Conservation (phyloP, 169 alveolate genomes). For the Cryptosporidium viatorum region DNA sequence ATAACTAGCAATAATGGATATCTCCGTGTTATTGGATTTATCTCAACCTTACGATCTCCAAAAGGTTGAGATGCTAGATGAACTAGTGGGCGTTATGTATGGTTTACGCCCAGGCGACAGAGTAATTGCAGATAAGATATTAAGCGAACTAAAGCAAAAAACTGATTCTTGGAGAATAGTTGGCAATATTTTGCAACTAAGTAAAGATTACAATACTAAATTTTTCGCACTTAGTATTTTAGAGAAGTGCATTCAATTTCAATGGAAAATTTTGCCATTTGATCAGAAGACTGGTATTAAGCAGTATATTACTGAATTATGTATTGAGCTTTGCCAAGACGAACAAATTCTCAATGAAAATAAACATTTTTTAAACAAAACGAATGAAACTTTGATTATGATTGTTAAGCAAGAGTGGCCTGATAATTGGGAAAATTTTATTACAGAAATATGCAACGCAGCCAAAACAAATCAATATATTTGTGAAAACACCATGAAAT, state of each 20-base stretch:
- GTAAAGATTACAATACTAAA: conserved; percentile 87
- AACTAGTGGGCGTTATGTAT: conserved; percentile 89
- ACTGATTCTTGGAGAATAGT: conserved; percentile 93
- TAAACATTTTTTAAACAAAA: conserved; percentile 87
- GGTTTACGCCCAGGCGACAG: conserved; percentile 84
- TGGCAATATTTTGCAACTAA: conserved; percentile 87
- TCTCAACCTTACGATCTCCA: conserved; percentile 87
- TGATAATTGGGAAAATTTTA: conserved; percentile 97
- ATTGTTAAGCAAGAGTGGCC: conserved; percentile 99
- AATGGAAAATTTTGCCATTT: conserved; percentile 89
- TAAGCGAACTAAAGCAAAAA: conserved; percentile 87
- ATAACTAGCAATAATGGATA: conserved; percentile 31
- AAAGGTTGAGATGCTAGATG: conserved; percentile 87
- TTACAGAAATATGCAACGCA: conserved; percentile 97
- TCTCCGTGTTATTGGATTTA: conserved; percentile 83
- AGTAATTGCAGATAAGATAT: conserved; percentile 88
- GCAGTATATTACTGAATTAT: conserved; percentile 86
- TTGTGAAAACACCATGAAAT: conserved; percentile 97
- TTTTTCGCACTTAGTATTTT: conserved; percentile 89
- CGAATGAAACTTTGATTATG: conserved; percentile 87
- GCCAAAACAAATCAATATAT: conserved; percentile 93
- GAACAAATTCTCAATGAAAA: conserved; percentile 84
- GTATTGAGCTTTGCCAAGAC: conserved; percentile 79
- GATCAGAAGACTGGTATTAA: conserved; percentile 88
- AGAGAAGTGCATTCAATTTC: conserved; percentile 87